Evolutionary conservation across 2,329 filamentous ascomycete genomes (phyloP), one percentile per base, ranked within the genome.

Genomic region (Pseudocercospora vitis): DNA sequence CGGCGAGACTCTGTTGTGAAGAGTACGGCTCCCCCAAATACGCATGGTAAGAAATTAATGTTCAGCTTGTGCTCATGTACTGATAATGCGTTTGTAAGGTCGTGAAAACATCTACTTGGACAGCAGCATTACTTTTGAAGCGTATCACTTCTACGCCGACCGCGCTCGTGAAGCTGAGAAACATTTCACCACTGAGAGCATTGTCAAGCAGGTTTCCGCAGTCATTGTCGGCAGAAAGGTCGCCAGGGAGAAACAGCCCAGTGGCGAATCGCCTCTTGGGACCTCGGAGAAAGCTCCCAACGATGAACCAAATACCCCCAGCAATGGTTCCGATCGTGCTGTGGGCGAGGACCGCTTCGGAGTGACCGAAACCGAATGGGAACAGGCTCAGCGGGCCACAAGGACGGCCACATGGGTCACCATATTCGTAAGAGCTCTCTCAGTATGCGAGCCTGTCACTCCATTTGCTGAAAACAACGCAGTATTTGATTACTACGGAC

Each of bases 401-500:
- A 62, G 71, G 9, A 73, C 70, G 18, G 71, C 71, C 6, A 69
- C 66, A 1, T 71, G 68, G 65, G 65, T 66, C 45, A 63, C 68
- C 7, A 55, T 71, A 42, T 78, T 54, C 31, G 32, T 40, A 40
- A 19, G n/a, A n/a, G n/a, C n/a, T n/a, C n/a, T n/a, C n/a, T n/a
- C n/a, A n/a, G n/a, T n/a, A n/a, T n/a, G n/a, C n/a, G n/a, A n/a
- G n/a, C n/a, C n/a, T n/a, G n/a, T n/a, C n/a, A n/a, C n/a, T n/a
- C n/a, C 21, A 6, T 45, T 7, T 28, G 2, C 1, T 12, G 40
- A n/a, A 2, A 26, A 7, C 12, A 21, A 24, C 1, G 6, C 14
- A 45, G 40, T 79, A 74, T 59, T 62, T 76, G 31, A 74, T 76
- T 51, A 76, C 74, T 12, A 76, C 74, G 2, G 19, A 48, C 52